These are phyloP conservation scores for Penicillium atrosanguineum DNA, from an alignment of 495 filamentous ascomycete species.

Conservation along the genomic window DNA sequence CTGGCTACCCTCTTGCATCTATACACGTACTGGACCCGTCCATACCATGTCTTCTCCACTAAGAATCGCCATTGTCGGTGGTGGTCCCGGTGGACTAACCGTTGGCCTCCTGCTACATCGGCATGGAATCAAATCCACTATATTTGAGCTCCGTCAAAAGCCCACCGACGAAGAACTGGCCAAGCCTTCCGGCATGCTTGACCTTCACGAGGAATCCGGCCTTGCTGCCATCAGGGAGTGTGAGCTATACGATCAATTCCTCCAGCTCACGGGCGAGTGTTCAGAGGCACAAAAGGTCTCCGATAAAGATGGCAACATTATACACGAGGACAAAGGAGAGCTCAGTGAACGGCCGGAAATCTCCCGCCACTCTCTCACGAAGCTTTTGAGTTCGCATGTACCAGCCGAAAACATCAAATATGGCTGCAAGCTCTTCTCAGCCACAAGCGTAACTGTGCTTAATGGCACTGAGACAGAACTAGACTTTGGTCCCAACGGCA, in stretches of 20 bases:
- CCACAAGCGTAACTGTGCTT: background rate
- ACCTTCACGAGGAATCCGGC: conserved; percentile 51
- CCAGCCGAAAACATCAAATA: conserved; percentile 44
- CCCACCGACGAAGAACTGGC: conserved; percentile 17
- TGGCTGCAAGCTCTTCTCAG: conserved; percentile 35
- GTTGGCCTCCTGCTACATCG: conserved; percentile 54
- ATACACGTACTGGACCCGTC: background rate
- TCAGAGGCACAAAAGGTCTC: conserved; percentile 32
- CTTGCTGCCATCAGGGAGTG: conserved; percentile 52
- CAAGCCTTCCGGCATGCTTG: conserved; percentile 54
- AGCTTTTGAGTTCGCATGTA: conserved; percentile 37
- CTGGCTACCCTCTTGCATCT: background rate
- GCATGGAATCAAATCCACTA: conserved; percentile 40
- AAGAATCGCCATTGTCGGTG: conserved; percentile 56
- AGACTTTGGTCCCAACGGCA: conserved; percentile 31
- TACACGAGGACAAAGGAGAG: conserved; percentile 24
- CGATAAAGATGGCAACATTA: conserved; percentile 38
- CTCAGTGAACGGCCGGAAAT: conserved; percentile 48
- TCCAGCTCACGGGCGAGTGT: conserved; percentile 29
- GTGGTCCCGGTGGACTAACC: conserved; percentile 56
- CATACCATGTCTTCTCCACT: conserved; percentile 11
- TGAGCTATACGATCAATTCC: conserved; percentile 49
- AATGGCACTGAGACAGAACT: conserved; percentile 19
- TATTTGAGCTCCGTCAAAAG: conserved; percentile 54
- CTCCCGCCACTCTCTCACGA: conserved; percentile 28